Evolutionary conservation across 2,329 filamentous ascomycete species (phyloP).

Genomic region (Fusarium vanettenii): DNA sequence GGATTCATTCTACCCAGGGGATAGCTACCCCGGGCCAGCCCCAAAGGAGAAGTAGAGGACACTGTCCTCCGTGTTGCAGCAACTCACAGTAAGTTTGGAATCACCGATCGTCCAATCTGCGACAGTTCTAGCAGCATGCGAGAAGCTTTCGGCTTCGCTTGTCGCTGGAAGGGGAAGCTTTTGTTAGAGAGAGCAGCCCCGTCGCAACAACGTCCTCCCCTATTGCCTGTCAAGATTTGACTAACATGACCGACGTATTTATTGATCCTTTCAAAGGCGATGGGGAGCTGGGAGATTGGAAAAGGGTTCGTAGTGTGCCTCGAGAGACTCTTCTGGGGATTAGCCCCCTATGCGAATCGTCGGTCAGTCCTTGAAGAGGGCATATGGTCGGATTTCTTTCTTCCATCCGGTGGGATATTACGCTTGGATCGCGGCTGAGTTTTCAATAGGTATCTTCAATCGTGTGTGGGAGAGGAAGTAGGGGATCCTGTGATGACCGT

Average conservation of each 20-base stretch:
- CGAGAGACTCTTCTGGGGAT: not conserved
- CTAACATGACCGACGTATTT: not conserved
- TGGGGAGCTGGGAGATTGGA: not conserved
- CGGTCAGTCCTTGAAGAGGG: not conserved
- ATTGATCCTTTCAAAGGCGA: not conserved
- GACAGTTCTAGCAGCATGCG: not conserved
- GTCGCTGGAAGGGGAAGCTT: not conserved
- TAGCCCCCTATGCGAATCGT: not conserved
- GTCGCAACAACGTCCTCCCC: not conserved
- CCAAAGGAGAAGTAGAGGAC: not conserved
- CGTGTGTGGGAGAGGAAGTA: constrained; percentile 13
- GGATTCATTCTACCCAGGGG: not conserved
- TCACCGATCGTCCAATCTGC: too few species aligned
- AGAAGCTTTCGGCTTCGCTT: not conserved
- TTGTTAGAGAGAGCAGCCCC: not conserved
- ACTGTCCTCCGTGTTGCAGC: not conserved
- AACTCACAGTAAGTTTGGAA: too few species aligned
- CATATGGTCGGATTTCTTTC: not conserved
- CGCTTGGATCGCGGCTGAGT: not conserved
- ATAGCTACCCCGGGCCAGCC: not conserved
- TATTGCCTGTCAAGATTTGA: not conserved
- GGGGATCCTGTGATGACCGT: constrained; percentile 1
- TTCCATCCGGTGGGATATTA: not conserved
- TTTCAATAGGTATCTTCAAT: constrained; percentile 1
- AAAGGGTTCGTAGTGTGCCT: not conserved